Evolutionary conservation across 805 yeast genomes (phyloP).

Genomic region (Candida hungchunana): DNA sequence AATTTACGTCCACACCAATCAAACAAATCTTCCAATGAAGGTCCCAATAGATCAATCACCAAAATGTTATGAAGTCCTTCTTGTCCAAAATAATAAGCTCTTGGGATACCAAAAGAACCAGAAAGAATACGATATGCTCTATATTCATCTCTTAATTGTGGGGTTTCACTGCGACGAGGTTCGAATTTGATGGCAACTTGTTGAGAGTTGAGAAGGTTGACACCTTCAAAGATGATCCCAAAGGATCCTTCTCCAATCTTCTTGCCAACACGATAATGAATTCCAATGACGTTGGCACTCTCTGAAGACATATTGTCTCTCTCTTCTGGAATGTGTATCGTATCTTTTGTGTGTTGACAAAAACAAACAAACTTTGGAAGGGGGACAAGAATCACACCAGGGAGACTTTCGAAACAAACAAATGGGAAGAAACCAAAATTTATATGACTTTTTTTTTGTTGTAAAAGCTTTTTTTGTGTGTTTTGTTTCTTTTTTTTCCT

Average conservation of each 20-base stretch:
- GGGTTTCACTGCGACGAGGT: constrained; percentile 95
- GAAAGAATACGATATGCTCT: constrained; percentile 86
- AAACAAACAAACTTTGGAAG: no score
- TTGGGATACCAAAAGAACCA: constrained; percentile 84
- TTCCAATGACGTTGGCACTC: constrained; percentile 58
- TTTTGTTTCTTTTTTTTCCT: no score
- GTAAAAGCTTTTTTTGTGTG: no score
- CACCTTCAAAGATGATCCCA: constrained; percentile 96
- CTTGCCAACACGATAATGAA: constrained; percentile 94
- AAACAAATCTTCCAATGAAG: constrained; percentile 91
- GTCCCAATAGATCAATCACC: constrained; percentile 93
- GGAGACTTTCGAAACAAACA: no score
- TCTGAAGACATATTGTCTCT: no score
- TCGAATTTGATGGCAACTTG: constrained; percentile 97
- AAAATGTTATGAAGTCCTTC: constrained; percentile 95
- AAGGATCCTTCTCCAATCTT: constrained; percentile 98
- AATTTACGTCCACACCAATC: constrained; percentile 98
- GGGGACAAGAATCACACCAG: no score
- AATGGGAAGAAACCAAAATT: no score
- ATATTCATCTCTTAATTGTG: constrained; percentile 94
- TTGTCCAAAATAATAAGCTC: constrained; percentile 97
- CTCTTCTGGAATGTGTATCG: no score
- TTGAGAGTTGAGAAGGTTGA: constrained; percentile 83
- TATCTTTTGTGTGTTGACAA: no score
- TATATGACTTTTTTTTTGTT: no score